Conservation (phyloP, 495 filamentous ascomycete genomes). For the Aspergillus asperescens region DNA sequence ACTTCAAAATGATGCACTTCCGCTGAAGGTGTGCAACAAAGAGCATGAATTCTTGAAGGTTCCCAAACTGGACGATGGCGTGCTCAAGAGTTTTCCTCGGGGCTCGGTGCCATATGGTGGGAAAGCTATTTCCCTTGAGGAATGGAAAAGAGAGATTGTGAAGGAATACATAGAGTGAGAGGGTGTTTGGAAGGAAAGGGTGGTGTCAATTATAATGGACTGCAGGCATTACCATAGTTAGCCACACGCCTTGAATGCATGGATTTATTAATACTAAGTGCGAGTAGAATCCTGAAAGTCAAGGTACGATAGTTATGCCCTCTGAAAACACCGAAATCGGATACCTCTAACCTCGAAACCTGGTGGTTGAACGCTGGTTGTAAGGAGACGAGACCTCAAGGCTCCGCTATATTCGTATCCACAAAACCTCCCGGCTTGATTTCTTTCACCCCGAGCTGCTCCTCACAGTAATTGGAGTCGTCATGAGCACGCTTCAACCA, state of each 20-base stretch:
- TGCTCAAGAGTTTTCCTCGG: constrained; percentile 14
- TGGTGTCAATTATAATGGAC: too few relatives aligned
- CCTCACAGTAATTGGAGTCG: constrained; percentile 28
- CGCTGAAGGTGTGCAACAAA: constrained; percentile 28
- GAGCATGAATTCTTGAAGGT: constrained; percentile 35
- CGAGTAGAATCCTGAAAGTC: too few relatives aligned
- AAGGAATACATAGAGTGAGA: constrained; percentile 22
- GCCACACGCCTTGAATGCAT: too few relatives aligned
- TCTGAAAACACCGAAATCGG: too few relatives aligned
- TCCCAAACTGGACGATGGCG: constrained; percentile 27
- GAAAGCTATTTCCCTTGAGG: constrained; percentile 29
- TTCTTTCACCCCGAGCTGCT: constrained; percentile 17
- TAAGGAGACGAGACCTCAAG: too few relatives aligned
- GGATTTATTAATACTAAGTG: too few relatives aligned
- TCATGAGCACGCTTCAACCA: constrained; percentile 38
- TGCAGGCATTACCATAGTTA: too few relatives aligned
- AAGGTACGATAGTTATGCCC: too few relatives aligned
- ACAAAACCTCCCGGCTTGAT: too few relatives aligned
- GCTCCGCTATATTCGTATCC: too few relatives aligned
- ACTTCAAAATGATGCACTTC: constrained; percentile 24
- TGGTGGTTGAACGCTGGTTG: too few relatives aligned
- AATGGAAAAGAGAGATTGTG: constrained; percentile 33
- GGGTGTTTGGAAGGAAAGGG: not conserved
- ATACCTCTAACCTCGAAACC: too few relatives aligned
- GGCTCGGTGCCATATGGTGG: constrained; percentile 29